phyloP scores from a whole-genome alignment of 305 asterid genomes.

The Petunia hybrid region DNA sequence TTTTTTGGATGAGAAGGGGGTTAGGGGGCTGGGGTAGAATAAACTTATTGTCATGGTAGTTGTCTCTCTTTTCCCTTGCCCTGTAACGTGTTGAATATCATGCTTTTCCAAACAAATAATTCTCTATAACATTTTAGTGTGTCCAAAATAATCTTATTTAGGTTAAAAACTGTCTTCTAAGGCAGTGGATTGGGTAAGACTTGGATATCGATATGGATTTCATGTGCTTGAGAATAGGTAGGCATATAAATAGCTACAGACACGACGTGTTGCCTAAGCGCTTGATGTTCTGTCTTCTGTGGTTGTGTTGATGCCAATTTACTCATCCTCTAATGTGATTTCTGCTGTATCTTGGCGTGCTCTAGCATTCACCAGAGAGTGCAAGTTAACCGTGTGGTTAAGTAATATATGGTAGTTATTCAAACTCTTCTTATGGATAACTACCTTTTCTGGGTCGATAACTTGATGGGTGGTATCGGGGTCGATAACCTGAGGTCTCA shows the following conservation, averaged over 20 bases:
- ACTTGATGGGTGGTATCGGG: not conserved
- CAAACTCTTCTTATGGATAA: not conserved
- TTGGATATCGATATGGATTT: not conserved
- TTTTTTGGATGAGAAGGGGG: conserved; percentile 20
- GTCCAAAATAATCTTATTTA: not conserved
- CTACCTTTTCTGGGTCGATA: not conserved
- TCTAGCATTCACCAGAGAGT: not conserved
- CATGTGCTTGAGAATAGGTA: not conserved
- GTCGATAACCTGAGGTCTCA: too few relatives aligned
- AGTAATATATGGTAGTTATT: not conserved
- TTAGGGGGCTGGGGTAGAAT: not conserved
- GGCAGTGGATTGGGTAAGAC: not conserved
- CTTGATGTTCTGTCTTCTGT: not conserved
- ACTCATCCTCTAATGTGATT: not conserved
- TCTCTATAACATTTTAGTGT: conserved; percentile 13
- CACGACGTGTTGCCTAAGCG: not conserved
- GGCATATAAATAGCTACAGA: not conserved
- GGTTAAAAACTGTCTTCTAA: not conserved
- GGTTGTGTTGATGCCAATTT: conserved; percentile 18
- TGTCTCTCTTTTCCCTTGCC: not conserved
- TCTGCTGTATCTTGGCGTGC: not conserved
- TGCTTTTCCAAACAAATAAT: not conserved
- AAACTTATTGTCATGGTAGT: not conserved
- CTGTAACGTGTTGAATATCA: not conserved
- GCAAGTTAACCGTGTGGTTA: not conserved